phyloP scores from a whole-genome alignment of 2,329 filamentous ascomycete genomes.

The Pezicula neosporulosa region DNA sequence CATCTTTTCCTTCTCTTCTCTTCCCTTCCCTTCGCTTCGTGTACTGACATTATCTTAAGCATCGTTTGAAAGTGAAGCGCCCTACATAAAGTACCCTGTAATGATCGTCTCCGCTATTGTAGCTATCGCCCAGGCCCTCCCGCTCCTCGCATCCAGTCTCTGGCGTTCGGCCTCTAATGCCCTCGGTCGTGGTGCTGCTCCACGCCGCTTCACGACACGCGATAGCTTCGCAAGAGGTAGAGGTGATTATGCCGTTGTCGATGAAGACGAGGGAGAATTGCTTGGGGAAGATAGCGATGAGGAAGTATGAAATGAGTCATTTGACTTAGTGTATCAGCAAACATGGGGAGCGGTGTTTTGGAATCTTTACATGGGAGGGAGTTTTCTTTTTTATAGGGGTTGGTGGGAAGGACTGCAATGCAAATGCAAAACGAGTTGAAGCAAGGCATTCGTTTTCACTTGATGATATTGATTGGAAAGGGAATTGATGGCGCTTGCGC shows the following conservation, averaged over 20 bases:
- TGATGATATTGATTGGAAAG: too few relatives aligned
- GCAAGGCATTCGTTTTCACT: too few relatives aligned
- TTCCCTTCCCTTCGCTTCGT: slow-evolving; percentile 5
- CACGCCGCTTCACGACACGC: slow-evolving; percentile 72
- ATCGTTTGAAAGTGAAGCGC: slow-evolving; percentile 65
- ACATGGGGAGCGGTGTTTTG: too few relatives aligned
- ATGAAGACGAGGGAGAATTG: slow-evolving; percentile 92
- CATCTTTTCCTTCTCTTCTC: not conserved
- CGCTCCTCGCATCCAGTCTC: slow-evolving; percentile 67
- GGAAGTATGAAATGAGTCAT: slow-evolving; percentile 52
- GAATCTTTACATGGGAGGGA: too few relatives aligned
- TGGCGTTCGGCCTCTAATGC: slow-evolving; percentile 62
- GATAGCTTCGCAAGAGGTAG: slow-evolving; percentile 84
- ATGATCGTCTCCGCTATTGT: slow-evolving; percentile 64
- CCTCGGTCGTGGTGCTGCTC: slow-evolving; percentile 45
- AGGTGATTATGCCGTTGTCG: slow-evolving; percentile 84
- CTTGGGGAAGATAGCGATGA: slow-evolving; percentile 92
- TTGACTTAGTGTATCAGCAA: too few relatives aligned
- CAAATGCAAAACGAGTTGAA: too few relatives aligned
- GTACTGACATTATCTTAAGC: slow-evolving; percentile 18
- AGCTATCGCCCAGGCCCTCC: slow-evolving; percentile 58
- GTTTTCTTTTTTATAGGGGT: too few relatives aligned
- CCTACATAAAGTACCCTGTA: slow-evolving; percentile 81
- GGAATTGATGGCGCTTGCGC: too few relatives aligned
- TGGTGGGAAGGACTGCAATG: too few relatives aligned